These are phyloP conservation scores for Cutaneotrichosporon daszewskae DNA, from an alignment of 1,284 basidiomycete species.

Conservation along the genomic window DNA sequence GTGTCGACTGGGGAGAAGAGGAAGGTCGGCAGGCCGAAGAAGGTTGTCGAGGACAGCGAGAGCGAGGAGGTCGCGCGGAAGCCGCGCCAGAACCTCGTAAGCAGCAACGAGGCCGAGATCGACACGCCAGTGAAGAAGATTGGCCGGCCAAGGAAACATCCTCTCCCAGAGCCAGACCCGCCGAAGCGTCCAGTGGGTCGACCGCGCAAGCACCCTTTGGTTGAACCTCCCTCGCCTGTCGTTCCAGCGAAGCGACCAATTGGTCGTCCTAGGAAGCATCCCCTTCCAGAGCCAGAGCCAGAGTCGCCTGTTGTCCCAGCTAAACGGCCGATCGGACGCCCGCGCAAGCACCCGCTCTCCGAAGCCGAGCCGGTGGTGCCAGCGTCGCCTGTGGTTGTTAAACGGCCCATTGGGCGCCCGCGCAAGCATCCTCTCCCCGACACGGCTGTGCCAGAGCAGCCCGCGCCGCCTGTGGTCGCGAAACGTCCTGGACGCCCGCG, in stretches of 20 bases:
- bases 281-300: too few relatives aligned
- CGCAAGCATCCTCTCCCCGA: slow-evolving; percentile 8
- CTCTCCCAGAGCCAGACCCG: neutral
- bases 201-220: slow-evolving; percentile 1
- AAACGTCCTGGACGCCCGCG: slow-evolving; percentile 1
- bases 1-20: too few relatives aligned
- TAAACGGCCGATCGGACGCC: slow-evolving; percentile 6
- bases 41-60: too few relatives aligned
- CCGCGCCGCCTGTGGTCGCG: too few relatives aligned
- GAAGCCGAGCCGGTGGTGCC: neutral
- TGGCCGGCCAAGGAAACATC: neutral
- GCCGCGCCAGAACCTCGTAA: too few relatives aligned
- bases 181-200: slow-evolving; percentile 1
- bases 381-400: too few relatives aligned
- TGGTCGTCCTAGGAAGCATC: too few relatives aligned
- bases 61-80: too few relatives aligned
- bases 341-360: slow-evolving; percentile 7
- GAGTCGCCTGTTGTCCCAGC: too few relatives aligned
- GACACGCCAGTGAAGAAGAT: neutral
- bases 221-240: neutral
- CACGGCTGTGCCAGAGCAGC: neutral
- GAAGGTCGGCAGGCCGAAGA: too few relatives aligned
- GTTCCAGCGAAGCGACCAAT: too few relatives aligned
- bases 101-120: neutral
- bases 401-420: slow-evolving; percentile 6